Conservation (phyloP, 2,329 filamentous ascomycete species). For the Colletotrichum eleusines region DNA sequence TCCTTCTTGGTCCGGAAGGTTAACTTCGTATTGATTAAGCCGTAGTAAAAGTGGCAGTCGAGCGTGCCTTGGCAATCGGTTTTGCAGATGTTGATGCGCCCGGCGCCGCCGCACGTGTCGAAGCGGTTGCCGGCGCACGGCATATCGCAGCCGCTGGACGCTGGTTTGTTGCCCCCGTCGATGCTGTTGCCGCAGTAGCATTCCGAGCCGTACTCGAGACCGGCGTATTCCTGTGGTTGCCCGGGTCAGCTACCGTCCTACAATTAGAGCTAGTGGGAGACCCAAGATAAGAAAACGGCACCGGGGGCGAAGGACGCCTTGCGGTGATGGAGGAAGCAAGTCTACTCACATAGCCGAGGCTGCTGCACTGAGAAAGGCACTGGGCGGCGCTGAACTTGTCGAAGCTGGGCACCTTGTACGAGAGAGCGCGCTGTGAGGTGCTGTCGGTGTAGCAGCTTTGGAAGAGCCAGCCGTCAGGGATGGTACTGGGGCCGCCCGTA, state of each 20-base stretch:
- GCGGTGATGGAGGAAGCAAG: no score
- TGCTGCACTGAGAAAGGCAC: slow-evolving; percentile 8
- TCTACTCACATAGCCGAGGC: slow-evolving; percentile 10
- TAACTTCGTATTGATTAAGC: rapidly evolving
- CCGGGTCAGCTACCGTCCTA: background rate
- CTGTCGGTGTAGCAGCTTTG: slow-evolving; percentile 19
- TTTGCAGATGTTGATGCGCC: slow-evolving; percentile 55
- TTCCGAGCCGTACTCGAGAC: slow-evolving; percentile 62
- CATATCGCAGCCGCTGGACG: slow-evolving; percentile 59
- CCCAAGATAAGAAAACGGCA: no score
- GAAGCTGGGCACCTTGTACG: slow-evolving; percentile 10
- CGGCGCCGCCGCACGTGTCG: slow-evolving; percentile 58
- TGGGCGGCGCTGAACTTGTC: slow-evolving; percentile 17
- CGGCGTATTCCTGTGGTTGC: slow-evolving; percentile 53
- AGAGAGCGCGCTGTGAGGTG: background rate
- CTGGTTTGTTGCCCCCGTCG: slow-evolving; percentile 49
- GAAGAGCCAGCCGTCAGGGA: background rate
- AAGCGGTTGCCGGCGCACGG: slow-evolving; percentile 63
- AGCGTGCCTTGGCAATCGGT: no score
- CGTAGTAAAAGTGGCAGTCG: background rate
- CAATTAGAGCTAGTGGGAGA: background rate
- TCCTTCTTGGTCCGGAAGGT: no score
- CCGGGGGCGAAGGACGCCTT: background rate
- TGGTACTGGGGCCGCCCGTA: slow-evolving; percentile 47
- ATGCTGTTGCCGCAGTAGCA: slow-evolving; percentile 66